These are phyloP conservation scores for Oxytropis ochrocephala DNA, from an alignment of 306 rosid genomes.

Conservation along the genomic window DNA sequence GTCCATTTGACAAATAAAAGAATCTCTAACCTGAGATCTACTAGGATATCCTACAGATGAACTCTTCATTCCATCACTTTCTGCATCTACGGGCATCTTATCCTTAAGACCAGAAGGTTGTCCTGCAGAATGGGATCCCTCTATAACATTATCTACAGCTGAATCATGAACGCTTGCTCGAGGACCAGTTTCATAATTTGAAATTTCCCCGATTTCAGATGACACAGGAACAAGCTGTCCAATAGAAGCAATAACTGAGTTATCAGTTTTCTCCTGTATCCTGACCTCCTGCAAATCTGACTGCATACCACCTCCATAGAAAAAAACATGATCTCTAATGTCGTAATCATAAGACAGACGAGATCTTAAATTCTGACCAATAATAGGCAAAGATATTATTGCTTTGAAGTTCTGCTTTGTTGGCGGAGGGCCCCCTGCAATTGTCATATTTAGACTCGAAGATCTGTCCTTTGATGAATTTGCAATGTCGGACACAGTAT, in stretches of 20 bases:
- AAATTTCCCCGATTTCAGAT: conserved; percentile 25
- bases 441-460: conserved; percentile 60
- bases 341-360: conserved; percentile 55
- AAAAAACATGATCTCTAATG: conserved; percentile 29
- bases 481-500: conserved; percentile 26
- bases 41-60: conserved; percentile 26
- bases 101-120: conserved; percentile 22
- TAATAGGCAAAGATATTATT: conserved; percentile 68
- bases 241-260: not conserved
- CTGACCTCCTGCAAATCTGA: conserved; percentile 27
- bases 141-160: conserved; percentile 19
- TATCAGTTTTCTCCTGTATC: conserved; percentile 30
- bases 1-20: not conserved
- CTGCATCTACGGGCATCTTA: conserved; percentile 17
- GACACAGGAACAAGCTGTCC: conserved; percentile 27
- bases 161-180: conserved; percentile 28
- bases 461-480: conserved; percentile 38
- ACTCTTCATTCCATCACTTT: conserved; percentile 31
- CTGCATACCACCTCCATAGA: conserved; percentile 23
- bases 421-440: conserved; percentile 99
- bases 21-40: conserved; percentile 35
- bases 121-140: conserved; percentile 11
- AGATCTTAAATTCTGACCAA: conserved; percentile 80
- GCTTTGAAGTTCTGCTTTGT: conserved; percentile 83
- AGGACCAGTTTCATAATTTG: conserved; percentile 23